Percentiles rank a stretch among this genome's conserved stretches.
phyloP scores from a whole-genome alignment of 805 yeast species.

The Yamadazyma paraphyllophila region DNA sequence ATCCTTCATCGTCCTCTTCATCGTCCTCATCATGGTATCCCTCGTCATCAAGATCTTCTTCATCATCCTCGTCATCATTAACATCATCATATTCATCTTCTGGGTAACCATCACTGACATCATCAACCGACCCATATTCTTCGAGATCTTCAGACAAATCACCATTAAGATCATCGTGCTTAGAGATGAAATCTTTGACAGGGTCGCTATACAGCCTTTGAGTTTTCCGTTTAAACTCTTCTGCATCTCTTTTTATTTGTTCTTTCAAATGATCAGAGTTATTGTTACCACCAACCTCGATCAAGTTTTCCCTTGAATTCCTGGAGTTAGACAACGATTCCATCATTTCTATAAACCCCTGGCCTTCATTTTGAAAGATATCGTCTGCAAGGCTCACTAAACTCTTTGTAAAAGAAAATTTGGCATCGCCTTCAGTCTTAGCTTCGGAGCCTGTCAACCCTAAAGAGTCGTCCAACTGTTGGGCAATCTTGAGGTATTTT shows the following conservation, averaged over 20 bases:
- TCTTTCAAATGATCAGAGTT: neutral
- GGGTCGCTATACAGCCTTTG: conserved; percentile 2
- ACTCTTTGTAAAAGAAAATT: conserved; percentile 4
- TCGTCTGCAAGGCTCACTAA: conserved; percentile 64
- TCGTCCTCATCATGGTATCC: conserved; percentile 27
- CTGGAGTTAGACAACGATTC: conserved; percentile 64
- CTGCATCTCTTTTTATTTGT: conserved; percentile 8
- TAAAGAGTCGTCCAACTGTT: conserved; percentile 3
- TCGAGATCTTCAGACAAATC: conserved; percentile 3
- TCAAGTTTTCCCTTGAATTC: conserved; percentile 26
- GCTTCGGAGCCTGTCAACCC: neutral
- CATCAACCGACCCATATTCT: conserved; percentile 4
- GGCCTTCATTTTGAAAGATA: conserved; percentile 73
- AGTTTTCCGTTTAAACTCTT: conserved; percentile 8
- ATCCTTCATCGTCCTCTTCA: conserved; percentile 36
- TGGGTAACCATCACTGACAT: conserved; percentile 7
- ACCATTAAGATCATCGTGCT: conserved; percentile 5
- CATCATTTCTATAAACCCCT: conserved; percentile 73
- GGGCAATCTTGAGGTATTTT: conserved; percentile 2
- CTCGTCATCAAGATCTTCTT: conserved; percentile 24
- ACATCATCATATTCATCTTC: conserved; percentile 19
- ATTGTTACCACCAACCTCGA: neutral
- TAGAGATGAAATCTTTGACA: neutral
- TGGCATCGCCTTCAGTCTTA: neutral
- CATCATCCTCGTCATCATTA: conserved; percentile 20